Evolutionary conservation across 495 filamentous ascomycete genomes (phyloP).

Genomic region (Aspergillus hancockii): DNA sequence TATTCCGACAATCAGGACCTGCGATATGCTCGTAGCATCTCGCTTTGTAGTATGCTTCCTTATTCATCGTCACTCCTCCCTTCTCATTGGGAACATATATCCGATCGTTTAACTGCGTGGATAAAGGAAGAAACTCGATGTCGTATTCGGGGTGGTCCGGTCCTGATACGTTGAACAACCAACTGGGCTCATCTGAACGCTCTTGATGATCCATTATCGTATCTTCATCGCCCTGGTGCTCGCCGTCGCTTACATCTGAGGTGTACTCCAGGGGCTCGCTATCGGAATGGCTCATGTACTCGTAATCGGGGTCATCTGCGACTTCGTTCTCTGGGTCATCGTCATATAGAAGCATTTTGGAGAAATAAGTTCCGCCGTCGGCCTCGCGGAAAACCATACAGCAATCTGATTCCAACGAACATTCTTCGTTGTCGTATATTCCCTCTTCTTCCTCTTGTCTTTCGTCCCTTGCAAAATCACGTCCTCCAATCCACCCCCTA

Average conservation of each 20-base stretch:
- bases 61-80: neutral
- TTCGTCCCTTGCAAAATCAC: neutral
- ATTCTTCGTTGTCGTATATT: neutral
- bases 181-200: neutral
- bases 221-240: neutral
- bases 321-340: neutral
- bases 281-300: neutral
- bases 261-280: neutral
- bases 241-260: neutral
- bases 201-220: neutral
- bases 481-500: neutral
- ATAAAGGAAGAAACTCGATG: neutral
- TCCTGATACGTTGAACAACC: neutral
- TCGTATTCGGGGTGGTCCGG: neutral
- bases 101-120: neutral
- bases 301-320: neutral
- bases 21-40: slow-evolving; percentile 2
- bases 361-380: neutral
- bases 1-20: slow-evolving; percentile 4
- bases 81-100: neutral
- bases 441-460: neutral
- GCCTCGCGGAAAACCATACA: neutral
- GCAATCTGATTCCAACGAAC: neutral
- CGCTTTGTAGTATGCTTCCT: neutral
- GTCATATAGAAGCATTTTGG: neutral